A percentile compares a stretch with the other conserved stretches of the same genome.
Conservation (phyloP, 164 flowering plant species). For the Paratinospora sagittata region DNA sequence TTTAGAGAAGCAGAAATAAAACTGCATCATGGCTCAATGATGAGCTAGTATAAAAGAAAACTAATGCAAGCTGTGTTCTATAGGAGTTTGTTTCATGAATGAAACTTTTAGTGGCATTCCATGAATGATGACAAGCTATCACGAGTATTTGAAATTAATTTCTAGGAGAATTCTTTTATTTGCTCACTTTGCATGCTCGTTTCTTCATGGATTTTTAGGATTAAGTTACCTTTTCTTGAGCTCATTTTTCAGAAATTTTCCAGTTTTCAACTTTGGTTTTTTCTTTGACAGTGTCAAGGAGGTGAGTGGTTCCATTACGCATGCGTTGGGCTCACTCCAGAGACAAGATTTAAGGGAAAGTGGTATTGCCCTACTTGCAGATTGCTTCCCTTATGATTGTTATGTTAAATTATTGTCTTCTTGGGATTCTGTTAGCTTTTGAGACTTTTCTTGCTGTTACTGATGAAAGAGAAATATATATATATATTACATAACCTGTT, state of each 20-base stretch:
- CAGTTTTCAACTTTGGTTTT: background rate
- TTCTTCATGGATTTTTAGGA: background rate
- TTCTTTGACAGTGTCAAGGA: conserved; percentile 81
- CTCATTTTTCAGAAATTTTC: background rate
- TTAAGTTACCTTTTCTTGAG: background rate
- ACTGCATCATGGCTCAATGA: background rate
- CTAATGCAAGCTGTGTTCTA: background rate
- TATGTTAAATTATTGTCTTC: background rate
- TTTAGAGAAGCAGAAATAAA: background rate
- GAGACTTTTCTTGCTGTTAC: conserved; percentile 1
- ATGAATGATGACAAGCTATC: background rate
- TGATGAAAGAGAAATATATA: background rate
- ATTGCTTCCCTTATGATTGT: conserved; percentile 26
- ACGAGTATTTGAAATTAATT: background rate
- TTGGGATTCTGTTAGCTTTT: background rate
- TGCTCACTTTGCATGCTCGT: background rate
- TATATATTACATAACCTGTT: background rate
- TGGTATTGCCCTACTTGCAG: conserved; percentile 97
- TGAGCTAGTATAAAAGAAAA: background rate
- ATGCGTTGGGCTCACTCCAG: conserved; percentile 97
- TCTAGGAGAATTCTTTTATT: background rate
- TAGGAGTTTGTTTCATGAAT: background rate
- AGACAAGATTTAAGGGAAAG: conserved; percentile 94
- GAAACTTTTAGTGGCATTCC: background rate
- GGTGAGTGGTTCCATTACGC: conserved; percentile 99